Evolutionary conservation across 768 basidiomycete genomes (phyloP).

Genomic region (Hortiboletus campestris): DNA sequence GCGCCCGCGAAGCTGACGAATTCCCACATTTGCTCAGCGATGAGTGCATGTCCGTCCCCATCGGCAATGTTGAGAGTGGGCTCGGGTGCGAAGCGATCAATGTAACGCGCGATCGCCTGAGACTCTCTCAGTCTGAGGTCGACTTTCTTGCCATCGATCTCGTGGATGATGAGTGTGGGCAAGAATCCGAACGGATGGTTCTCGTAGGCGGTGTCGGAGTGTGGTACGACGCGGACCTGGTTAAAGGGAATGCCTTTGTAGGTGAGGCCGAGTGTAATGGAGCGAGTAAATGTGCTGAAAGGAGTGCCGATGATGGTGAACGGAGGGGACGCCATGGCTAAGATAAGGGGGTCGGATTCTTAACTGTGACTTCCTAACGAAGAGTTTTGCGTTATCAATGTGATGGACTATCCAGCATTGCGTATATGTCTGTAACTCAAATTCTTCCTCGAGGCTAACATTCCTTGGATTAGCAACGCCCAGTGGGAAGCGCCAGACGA

Average conservation of each 20-base stretch:
- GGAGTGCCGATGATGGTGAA: slow-evolving; percentile 33
- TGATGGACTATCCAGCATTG: too few species aligned
- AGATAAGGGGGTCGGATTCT: neutral
- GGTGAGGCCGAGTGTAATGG: slow-evolving; percentile 30
- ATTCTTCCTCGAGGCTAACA: too few species aligned
- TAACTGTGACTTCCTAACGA: neutral
- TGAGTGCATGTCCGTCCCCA: slow-evolving; percentile 20
- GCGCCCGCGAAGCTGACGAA: slow-evolving; percentile 27
- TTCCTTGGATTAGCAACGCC: too few species aligned
- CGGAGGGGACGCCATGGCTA: slow-evolving; percentile 17
- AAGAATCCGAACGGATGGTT: slow-evolving; percentile 33
- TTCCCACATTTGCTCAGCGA: slow-evolving; percentile 34
- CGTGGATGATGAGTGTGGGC: slow-evolving; percentile 31
- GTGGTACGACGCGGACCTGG: slow-evolving; percentile 25
- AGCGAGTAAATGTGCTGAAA: slow-evolving; percentile 33
- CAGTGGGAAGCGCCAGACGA: too few species aligned
- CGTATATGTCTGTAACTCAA: too few species aligned
- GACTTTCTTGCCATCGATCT: slow-evolving; percentile 20
- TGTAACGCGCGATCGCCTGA: slow-evolving; percentile 28
- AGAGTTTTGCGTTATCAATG: too few species aligned
- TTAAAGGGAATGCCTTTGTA: slow-evolving; percentile 29
- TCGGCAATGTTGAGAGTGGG: slow-evolving; percentile 21
- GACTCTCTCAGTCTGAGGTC: slow-evolving; percentile 30
- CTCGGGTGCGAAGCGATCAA: slow-evolving; percentile 31
- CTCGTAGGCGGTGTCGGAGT: slow-evolving; percentile 28